phyloP scores from a whole-genome alignment of 345 rosid species.

The Eucalyptus victrix region DNA sequence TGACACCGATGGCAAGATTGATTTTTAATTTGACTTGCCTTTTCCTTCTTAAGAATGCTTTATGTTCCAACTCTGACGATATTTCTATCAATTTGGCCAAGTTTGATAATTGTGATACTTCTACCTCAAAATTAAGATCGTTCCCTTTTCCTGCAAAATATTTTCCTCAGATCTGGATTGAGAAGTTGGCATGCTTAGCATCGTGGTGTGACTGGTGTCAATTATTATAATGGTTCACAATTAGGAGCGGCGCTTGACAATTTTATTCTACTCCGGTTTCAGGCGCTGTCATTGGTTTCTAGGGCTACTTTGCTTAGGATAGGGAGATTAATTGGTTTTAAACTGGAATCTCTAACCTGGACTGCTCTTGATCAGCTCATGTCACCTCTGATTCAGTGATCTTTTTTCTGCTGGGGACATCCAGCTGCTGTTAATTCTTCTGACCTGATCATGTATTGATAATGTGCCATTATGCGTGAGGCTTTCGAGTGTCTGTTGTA shows the following conservation, averaged over 20 bases:
- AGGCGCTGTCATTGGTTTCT: background rate
- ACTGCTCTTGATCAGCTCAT: background rate
- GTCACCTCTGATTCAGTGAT: background rate
- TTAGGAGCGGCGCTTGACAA: background rate
- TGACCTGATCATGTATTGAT: background rate
- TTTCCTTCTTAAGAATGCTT: background rate
- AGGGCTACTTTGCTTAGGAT: background rate
- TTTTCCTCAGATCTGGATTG: background rate
- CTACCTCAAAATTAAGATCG: background rate
- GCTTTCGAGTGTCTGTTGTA: background rate
- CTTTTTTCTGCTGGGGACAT: background rate
- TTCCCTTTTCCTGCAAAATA: background rate
- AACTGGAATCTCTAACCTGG: background rate
- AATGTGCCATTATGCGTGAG: background rate
- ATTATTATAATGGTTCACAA: background rate
- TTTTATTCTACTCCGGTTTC: background rate
- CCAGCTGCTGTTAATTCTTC: background rate
- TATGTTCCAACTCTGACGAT: background rate
- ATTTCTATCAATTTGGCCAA: background rate
- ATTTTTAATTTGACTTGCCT: background rate
- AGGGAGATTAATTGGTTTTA: background rate
- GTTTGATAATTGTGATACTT: background rate
- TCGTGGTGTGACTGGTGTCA: background rate
- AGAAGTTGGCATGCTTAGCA: background rate
- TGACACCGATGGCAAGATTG: background rate